Conservation (phyloP, 805 yeast genomes). For the Pichia manshurica region DNA sequence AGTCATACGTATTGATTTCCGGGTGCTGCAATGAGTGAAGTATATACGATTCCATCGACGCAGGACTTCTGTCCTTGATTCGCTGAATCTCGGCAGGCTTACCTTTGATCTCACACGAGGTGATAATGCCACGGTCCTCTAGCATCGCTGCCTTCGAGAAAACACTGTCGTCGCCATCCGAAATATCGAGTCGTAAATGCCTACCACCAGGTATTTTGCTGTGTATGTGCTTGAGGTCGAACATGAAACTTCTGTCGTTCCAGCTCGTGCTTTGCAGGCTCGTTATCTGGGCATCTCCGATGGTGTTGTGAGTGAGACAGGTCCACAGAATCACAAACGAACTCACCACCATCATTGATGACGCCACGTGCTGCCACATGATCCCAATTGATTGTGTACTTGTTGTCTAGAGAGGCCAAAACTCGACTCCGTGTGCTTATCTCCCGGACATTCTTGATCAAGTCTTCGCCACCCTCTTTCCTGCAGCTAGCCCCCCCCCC, state of each 20-base stretch:
- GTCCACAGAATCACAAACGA: constrained; percentile 1
- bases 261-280: neutral
- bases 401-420: too few species aligned
- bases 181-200: constrained; percentile 1
- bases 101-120: constrained; percentile 17
- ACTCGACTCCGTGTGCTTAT: too few species aligned
- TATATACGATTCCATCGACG: constrained; percentile 60
- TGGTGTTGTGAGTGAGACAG: neutral
- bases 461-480: too few species aligned
- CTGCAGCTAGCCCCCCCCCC: too few species aligned
- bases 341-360: neutral
- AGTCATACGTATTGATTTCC: constrained; percentile 33
- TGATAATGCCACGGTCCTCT: constrained; percentile 4
- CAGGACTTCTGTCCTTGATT: constrained; percentile 46
- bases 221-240: constrained; percentile 8
- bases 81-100: constrained; percentile 27
- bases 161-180: neutral
- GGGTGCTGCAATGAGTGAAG: constrained; percentile 42
- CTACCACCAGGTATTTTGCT: neutral
- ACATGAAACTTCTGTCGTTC: constrained; percentile 3
- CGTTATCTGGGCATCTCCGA: neutral
- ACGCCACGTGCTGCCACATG: neutral
- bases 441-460: too few species aligned
- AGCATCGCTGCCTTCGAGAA: neutral
- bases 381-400: too few species aligned